phyloP scores from a whole-genome alignment of 148 eudicot genomes.

The Arctostaphylos glauca region DNA sequence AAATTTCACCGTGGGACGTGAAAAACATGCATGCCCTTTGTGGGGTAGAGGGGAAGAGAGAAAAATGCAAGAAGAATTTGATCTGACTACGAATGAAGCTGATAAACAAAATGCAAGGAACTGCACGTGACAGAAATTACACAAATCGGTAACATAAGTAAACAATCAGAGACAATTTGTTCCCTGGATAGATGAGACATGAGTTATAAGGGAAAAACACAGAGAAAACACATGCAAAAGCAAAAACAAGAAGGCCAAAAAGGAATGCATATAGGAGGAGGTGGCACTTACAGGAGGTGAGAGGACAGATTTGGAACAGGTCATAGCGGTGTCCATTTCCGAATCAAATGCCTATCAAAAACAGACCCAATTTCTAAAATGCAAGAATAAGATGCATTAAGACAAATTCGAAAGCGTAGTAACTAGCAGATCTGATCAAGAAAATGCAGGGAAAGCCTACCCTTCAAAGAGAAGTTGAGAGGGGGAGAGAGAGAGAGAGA shows the following conservation, averaged over 20 bases:
- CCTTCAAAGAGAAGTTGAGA: background rate
- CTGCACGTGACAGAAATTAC: background rate
- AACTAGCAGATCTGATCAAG: slow-evolving; percentile 13
- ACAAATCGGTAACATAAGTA: background rate
- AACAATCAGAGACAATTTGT: background rate
- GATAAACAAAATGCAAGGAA: background rate
- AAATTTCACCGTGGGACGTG: no score
- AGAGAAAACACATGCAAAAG: background rate
- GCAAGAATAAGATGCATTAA: background rate
- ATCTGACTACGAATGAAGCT: background rate
- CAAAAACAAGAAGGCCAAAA: background rate
- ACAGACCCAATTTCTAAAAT: background rate
- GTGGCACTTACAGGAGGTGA: slow-evolving; percentile 22
- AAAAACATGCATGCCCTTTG: no score
- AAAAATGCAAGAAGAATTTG: no score
- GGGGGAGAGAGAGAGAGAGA: background rate
- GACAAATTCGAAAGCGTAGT: background rate
- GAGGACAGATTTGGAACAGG: slow-evolving; percentile 27
- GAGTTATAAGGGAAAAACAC: background rate
- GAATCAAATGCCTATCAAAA: slow-evolving; percentile 10
- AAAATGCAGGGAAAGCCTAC: slow-evolving; percentile 11
- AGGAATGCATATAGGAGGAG: background rate
- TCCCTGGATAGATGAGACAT: background rate
- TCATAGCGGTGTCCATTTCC: slow-evolving; percentile 22
- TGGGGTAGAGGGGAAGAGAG: no score